Evolutionary conservation across 306 rosid genomes (phyloP).

Genomic region (Prinsepia uniflora): DNA sequence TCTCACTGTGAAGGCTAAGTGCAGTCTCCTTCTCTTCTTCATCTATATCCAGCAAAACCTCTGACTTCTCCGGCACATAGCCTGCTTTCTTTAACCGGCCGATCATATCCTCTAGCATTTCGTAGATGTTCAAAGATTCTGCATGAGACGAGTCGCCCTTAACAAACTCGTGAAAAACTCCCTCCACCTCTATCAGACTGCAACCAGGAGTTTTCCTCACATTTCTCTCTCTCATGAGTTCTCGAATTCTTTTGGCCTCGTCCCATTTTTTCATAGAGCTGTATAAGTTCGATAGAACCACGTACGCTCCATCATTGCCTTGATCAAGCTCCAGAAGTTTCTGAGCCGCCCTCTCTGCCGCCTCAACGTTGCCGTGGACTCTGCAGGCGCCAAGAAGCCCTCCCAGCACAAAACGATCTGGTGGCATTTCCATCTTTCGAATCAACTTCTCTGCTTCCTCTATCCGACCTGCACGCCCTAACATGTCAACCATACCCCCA

Average conservation of each 20-base stretch:
- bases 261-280: constrained; percentile 30
- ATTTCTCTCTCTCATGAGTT: constrained; percentile 21
- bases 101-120: constrained; percentile 28
- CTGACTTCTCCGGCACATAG: constrained; percentile 23
- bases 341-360: constrained; percentile 27
- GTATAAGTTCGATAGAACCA: constrained; percentile 22
- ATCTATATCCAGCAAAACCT: constrained; percentile 23
- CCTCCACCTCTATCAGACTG: constrained; percentile 27
- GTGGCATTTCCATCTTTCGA: constrained; percentile 11
- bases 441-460: constrained; percentile 22
- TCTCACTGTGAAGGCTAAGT: constrained; percentile 29
- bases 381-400: constrained; percentile 28
- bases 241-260: constrained; percentile 16
- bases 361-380: constrained; percentile 26
- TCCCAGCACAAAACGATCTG: constrained; percentile 15
- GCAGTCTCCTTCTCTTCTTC: constrained; percentile 37
- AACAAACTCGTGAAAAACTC: constrained; percentile 22
- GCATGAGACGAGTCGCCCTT: constrained; percentile 24
- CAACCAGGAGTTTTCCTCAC: constrained; percentile 17
- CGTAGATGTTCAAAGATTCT: constrained; percentile 3
- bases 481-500: constrained; percentile 23
- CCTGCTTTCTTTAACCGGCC: constrained; percentile 21
- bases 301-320: constrained; percentile 17
- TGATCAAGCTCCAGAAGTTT: constrained; percentile 21
- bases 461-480: constrained; percentile 14